Conservation (phyloP, 805 yeast species). For the Lachancea nothofagi region DNA sequence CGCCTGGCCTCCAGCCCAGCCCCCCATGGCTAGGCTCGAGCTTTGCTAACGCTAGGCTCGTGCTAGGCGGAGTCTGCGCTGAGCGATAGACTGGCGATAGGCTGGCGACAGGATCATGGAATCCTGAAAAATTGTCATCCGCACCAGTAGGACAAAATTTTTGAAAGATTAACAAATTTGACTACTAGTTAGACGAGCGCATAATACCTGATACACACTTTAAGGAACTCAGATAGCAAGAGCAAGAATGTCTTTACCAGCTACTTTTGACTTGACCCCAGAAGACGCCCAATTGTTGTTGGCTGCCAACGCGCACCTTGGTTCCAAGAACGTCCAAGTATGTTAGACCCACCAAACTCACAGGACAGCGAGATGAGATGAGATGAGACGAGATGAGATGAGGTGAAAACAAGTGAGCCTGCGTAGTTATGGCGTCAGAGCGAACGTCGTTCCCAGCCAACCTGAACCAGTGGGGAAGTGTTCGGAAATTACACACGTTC, state of each 20-base stretch:
- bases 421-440: too few relatives aligned
- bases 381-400: too few relatives aligned
- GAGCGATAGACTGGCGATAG: too few relatives aligned
- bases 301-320: conserved; percentile 99
- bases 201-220: conserved; percentile 2
- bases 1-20: neutral
- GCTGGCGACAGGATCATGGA: too few relatives aligned
- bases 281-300: conserved; percentile 98
- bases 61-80: neutral
- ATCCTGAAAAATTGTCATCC: conserved; percentile 6
- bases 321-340: conserved; percentile 99
- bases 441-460: too few relatives aligned
- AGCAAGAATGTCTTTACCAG: conserved; percentile 69
- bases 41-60: neutral
- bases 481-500: too few relatives aligned
- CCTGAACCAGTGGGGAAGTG: too few relatives aligned
- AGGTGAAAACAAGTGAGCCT: neutral
- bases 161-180: conserved; percentile 10
- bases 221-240: conserved; percentile 26
- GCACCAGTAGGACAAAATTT: conserved; percentile 7
- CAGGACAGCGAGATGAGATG: too few relatives aligned
- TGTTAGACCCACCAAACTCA: conserved; percentile 35
- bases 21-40: too few relatives aligned
- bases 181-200: conserved; percentile 5
- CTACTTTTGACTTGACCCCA: conserved; percentile 87